phyloP scores from a whole-genome alignment of 352 stramenopile species.

The Phytophthora multivora region DNA sequence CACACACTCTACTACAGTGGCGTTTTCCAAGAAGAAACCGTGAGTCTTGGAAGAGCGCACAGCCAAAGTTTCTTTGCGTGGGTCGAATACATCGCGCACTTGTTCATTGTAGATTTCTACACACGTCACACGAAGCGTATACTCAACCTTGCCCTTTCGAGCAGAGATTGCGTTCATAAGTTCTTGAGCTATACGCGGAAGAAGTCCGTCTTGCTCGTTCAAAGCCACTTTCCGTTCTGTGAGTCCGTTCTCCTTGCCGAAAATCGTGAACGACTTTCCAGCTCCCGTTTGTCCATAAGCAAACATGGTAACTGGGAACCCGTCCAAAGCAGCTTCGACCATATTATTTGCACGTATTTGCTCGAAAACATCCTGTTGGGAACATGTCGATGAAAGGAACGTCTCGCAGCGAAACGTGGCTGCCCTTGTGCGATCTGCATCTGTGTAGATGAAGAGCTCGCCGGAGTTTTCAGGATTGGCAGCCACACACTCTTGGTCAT shows the following conservation, averaged over 20 bases:
- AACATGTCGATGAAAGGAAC: conserved; percentile 43
- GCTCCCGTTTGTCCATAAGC: conserved; percentile 77
- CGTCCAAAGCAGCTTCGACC: conserved; percentile 56
- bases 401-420: conserved; percentile 72
- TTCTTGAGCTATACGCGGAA: conserved; percentile 52
- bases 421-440: conserved; percentile 33
- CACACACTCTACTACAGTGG: conserved; percentile 65
- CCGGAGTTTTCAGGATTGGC: conserved; percentile 43
- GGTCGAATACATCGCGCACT: conserved; percentile 68
- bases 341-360: conserved; percentile 48
- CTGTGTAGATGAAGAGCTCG: conserved; percentile 51
- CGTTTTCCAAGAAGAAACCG: conserved; percentile 76
- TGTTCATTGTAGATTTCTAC: conserved; percentile 85
- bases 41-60: conserved; percentile 68
- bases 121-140: conserved; percentile 68
- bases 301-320: conserved; percentile 77
- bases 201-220: conserved; percentile 49
- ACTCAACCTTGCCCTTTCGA: conserved; percentile 44
- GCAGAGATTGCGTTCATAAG: conserved; percentile 60
- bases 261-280: conserved; percentile 81
- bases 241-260: conserved; percentile 56
- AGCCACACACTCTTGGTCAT: conserved; percentile 32
- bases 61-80: conserved; percentile 55
- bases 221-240: conserved; percentile 34
- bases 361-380: conserved; percentile 64